Conservation (phyloP, 768 basidiomycete genomes). For the Macrolepiota fuliginosa region DNA sequence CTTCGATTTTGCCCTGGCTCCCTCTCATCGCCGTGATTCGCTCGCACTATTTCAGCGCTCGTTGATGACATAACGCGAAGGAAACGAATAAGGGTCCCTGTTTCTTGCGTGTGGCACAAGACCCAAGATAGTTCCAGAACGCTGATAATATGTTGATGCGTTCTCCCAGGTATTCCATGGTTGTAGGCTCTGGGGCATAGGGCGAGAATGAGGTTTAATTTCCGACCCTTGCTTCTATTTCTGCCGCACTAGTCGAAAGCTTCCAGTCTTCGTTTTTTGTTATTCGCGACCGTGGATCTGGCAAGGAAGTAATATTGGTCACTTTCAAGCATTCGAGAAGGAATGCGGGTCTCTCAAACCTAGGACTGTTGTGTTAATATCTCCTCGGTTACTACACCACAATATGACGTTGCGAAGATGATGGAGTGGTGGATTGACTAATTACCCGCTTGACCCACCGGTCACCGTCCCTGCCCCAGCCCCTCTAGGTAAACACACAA, state of each 20-base stretch:
- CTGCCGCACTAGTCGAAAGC: neutral
- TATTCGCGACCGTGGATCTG: constrained; percentile 1
- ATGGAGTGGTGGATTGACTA: neutral
- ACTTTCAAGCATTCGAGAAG: neutral
- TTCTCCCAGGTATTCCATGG: neutral
- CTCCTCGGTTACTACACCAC: neutral
- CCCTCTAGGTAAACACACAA: neutral
- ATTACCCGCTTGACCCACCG: neutral
- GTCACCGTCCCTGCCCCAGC: neutral
- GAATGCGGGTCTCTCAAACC: neutral
- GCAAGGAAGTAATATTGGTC: neutral
- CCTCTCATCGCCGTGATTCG: neutral
- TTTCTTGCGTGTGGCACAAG: neutral
- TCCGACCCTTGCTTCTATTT: neutral
- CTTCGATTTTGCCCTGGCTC: constrained; percentile 3
- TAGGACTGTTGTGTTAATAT: neutral
- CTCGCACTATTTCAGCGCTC: neutral
- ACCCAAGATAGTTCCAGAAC: too few relatives aligned
- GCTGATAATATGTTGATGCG: neutral
- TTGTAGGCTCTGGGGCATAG: neutral
- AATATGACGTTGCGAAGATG: neutral
- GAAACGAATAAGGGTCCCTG: neutral
- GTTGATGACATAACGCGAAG: neutral
- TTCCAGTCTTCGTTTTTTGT: neutral
- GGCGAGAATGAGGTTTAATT: neutral